These are phyloP conservation scores for Gilbertella persicaria DNA, from an alignment of 371 early-diverging fungal species.

Conservation along the genomic window DNA sequence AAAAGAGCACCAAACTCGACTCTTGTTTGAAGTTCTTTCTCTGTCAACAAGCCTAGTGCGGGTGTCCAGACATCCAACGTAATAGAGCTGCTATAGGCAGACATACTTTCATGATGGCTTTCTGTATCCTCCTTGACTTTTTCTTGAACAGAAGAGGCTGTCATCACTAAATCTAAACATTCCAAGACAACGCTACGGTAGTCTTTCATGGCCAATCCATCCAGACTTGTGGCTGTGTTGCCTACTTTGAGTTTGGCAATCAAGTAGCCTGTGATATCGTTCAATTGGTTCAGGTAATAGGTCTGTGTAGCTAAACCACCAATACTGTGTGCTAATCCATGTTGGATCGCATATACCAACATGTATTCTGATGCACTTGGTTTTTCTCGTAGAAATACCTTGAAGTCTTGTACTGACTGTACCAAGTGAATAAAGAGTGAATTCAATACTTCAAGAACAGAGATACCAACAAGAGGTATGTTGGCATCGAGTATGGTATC, in stretches of 20 bases:
- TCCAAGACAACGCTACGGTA: conserved; percentile 48
- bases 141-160: conserved; percentile 5
- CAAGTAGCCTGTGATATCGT: conserved; percentile 78
- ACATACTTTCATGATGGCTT: conserved; percentile 9
- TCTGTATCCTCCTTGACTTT: conserved; percentile 15
- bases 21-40: conserved; percentile 33
- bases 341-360: conserved; percentile 48
- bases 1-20: conserved; percentile 34
- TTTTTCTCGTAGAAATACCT: conserved; percentile 7
- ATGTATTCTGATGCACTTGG: conserved; percentile 13
- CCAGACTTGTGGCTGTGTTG: conserved; percentile 35
- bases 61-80: conserved; percentile 43
- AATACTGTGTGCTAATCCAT: conserved; percentile 57
- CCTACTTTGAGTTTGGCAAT: conserved; percentile 62
- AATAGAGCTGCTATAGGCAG: conserved; percentile 16
- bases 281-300: conserved; percentile 82
- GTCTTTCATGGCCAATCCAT: conserved; percentile 44
- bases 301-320: conserved; percentile 78
- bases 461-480: conserved; percentile 69
- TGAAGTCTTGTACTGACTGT: conserved; percentile 37
- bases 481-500: conserved; percentile 56
- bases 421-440: conserved; percentile 65
- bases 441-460: conserved; percentile 81
- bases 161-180: conserved; percentile 36
- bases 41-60: conserved; percentile 39